Base-by-base conservation (phyloP, 225 moss, liverwort and hornwort species). In the Lunularia cruciata region DNA sequence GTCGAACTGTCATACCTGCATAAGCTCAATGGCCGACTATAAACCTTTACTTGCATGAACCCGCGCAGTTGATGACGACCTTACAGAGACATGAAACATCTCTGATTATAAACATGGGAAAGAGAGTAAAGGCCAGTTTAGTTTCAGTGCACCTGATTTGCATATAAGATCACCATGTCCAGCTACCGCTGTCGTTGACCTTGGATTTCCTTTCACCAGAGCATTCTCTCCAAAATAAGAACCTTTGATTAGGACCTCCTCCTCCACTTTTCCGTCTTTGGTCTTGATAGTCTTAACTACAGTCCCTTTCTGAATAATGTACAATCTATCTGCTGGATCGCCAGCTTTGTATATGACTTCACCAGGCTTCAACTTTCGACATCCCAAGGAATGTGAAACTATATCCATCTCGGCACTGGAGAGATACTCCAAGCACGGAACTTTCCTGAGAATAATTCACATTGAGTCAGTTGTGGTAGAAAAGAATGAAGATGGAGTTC, bases 141-240 rank as follows among this genome's bases (percentile, higher is more conserved):
- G n/a, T n/a, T n/a, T n/a, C 18, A 9, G 37, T 18, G 32, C 33
- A 77, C 76, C 73, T 76, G 69, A 67, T n/a, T 22, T 43, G 4
- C 47, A 40, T 19, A 13, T 10, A 48, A 67, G 28, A 8, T 65
- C 46, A 6, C 65, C 73, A 19, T 64, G 52, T 55, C 90, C 92
- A 22, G 88, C 81, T 25, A 79, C 56, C 32, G 83, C 73, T 13
- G 89, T 90, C 43, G 77, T 72, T 45, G 69, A 58, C 51, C 72
- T 76, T 32, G 60, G 54, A 27, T 63, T 30, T 15, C 48, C 25
- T 39, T n/a, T 65, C 11, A 92, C 63, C 5, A 95, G 86, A 49
- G 95, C 90, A 66, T 85, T 85, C 35, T 92, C 95, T 60, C 95
- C 95, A 61, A 92, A 95, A 38, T 77, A 78, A 34, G 83, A 84